Evolutionary conservation across 768 basidiomycete genomes (phyloP), one percentile per base, ranked within the genome.

Genomic region (Russula emetica): DNA sequence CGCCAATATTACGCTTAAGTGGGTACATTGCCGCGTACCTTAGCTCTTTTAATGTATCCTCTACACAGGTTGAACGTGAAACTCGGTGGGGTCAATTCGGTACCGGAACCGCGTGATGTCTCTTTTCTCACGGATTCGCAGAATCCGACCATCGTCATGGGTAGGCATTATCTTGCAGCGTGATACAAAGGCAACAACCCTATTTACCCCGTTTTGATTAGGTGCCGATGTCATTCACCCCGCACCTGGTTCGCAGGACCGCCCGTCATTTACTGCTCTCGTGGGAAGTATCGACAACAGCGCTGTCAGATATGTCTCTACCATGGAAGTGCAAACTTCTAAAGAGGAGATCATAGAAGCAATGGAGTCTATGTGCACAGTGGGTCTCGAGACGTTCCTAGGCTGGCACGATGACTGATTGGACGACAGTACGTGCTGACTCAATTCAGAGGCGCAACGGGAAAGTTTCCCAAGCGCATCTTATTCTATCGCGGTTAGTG

Each of bases 181-280:
- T 56, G 14, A 64, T 18, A 10, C 34, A 34, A 18, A 18, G 44
- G 6, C 28, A 42, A 42, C 30, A 20, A 42, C 18, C 18, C 5
- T 30, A 40, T 34, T 40, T n/a, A 13, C 38, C 7, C 2, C 18
- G 6, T 34, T 57, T 59, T 56, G 49, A 66, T 13, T 61, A 88
- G 86, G 88, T 66, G 90, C 90, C 20, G 90, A 92, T 72, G 89
- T 90, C 32, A 89, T 90, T 45, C 90, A 93, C 69, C 90, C 92
- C 10, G 82, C 89, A 8, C 90, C 92, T 22, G 90, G 90, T 10
- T 82, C 88, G 0, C 82, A 81, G n/a, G 88, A 85, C 20, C 82
- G 85, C 4, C 92, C 92, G 1, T 93, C 91, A 0, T 92, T 89
- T 72, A 88, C 91, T 0, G 80, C 90, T 7, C 76, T 94, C 7